Evolutionary conservation across 2,329 filamentous ascomycete genomes (phyloP).

Genomic region (Coniella lustricola): DNA sequence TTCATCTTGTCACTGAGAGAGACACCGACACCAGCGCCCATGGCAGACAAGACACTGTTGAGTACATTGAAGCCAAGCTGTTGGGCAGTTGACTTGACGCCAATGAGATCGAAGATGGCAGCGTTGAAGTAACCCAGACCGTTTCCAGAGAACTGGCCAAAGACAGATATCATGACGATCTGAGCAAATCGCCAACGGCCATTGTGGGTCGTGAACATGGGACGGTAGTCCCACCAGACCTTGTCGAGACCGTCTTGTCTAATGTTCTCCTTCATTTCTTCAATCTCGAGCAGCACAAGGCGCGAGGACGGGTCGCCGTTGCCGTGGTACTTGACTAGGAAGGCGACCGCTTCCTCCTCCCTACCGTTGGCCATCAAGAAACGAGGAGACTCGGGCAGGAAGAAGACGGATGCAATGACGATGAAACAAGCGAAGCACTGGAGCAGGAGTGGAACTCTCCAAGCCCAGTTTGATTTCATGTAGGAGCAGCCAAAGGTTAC

Average conservation of each 20-base stretch:
- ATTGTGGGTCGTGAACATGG: constrained; percentile 35
- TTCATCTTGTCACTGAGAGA: constrained; percentile 37
- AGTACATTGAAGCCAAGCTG: constrained; percentile 39
- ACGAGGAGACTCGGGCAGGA: constrained; percentile 35
- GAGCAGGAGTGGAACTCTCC: constrained; percentile 42
- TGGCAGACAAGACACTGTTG: constrained; percentile 37
- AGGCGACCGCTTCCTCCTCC: constrained; percentile 32
- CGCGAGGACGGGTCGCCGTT: constrained; percentile 32
- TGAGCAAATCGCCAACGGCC: constrained; percentile 42
- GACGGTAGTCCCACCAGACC: constrained; percentile 40
- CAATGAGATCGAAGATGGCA: constrained; percentile 36
- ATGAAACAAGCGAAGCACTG: constrained; percentile 38
- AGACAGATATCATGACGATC: constrained; percentile 43
- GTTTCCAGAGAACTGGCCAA: constrained; percentile 45
- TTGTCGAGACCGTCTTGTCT: constrained; percentile 40
- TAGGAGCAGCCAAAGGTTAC: constrained; percentile 41
- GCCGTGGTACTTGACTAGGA: constrained; percentile 37
- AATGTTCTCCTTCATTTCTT: constrained; percentile 38
- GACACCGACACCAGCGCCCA: constrained; percentile 38
- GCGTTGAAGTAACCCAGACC: constrained; percentile 45
- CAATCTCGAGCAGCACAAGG: constrained; percentile 33
- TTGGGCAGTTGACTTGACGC: constrained; percentile 27
- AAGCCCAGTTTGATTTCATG: constrained; percentile 38
- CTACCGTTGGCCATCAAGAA: constrained; percentile 35
- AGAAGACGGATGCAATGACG: constrained; percentile 31